Base-by-base conservation (phyloP, 345 rosid genomes). In the Raphanus raphanistrum region DNA sequence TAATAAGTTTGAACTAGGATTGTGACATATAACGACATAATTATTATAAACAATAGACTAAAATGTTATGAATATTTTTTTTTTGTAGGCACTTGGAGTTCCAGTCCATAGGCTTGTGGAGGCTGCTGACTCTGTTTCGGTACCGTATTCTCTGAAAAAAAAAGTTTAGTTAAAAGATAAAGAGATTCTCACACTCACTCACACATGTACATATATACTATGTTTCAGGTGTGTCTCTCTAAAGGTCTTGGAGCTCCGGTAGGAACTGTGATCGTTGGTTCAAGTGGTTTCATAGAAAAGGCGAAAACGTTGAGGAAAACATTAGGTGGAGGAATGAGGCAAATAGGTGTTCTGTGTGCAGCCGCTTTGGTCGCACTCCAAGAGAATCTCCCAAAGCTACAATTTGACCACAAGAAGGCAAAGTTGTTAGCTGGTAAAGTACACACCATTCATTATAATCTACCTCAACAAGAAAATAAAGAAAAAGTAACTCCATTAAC, bases 271-370 rank as follows among this genome's bases (percentile, higher is more conserved):
- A 86, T 95, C 78, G 97, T 95, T 57, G 97, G 99, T 60, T 95
- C 98, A 13, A 74, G 77, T 76, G 80, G 85, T 84, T 92, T 95
- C 72, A 85, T 92, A 21, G 80, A 85, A 27, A 90, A 89, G 89
- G 97, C 99, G 31, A 89, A 84, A 82, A 85, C 82, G 9, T 84
- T 92, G 4, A 83, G 96, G 82, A 95, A 95, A 83, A 86, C 99
- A 54, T 79, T 92, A 73, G 99, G 98, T 41, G 99, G 99, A 28
- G 98, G 98, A 66, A 92, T 95, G 99, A 87, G 98, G 76, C 99
- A 90, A 77, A 63, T 89, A 5, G 99, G 99, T 0, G 70, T 90
- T 74, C 81, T 95, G 17, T 92, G 98, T 28, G 91, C 97, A 13
- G 92, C 97, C 36, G 96, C 93, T 33, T 82, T 90, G 57, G 89